phyloP scores from a whole-genome alignment of 495 filamentous ascomycete species.

The Chaetomium tenue region DNA sequence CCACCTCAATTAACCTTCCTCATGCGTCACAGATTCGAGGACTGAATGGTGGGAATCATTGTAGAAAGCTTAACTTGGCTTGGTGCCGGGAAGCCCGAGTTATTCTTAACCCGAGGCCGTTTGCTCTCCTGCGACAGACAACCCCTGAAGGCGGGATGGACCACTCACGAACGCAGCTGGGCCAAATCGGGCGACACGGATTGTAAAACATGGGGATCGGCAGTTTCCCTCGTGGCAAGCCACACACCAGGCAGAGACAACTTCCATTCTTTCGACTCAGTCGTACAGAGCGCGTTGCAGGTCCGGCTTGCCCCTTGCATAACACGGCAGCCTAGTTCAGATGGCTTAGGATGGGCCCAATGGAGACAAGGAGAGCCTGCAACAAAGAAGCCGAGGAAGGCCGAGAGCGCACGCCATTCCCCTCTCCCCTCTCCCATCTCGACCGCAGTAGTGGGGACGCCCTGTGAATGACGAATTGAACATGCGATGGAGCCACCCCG shows the following conservation, averaged over 20 bases:
- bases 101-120: background rate
- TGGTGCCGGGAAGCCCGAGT: background rate
- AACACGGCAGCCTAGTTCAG: background rate
- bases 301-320: background rate
- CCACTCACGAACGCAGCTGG: background rate
- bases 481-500: slow-evolving; percentile 24
- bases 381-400: background rate
- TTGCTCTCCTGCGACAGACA: slow-evolving; percentile 8
- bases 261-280: background rate
- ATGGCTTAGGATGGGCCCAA: background rate
- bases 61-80: background rate
- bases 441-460: slow-evolving; percentile 4
- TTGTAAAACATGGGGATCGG: slow-evolving; percentile 9
- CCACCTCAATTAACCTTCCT: slow-evolving; percentile 3
- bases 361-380: background rate
- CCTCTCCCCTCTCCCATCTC: background rate
- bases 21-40: background rate
- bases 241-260: background rate
- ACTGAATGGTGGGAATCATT: background rate
- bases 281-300: background rate
- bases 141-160: background rate
- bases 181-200: background rate
- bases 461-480: slow-evolving; percentile 24
- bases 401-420: background rate
- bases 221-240: slow-evolving; percentile 7